Evolutionary conservation across 768 basidiomycete genomes (phyloP).

Genomic region (Auricularia sp.): DNA sequence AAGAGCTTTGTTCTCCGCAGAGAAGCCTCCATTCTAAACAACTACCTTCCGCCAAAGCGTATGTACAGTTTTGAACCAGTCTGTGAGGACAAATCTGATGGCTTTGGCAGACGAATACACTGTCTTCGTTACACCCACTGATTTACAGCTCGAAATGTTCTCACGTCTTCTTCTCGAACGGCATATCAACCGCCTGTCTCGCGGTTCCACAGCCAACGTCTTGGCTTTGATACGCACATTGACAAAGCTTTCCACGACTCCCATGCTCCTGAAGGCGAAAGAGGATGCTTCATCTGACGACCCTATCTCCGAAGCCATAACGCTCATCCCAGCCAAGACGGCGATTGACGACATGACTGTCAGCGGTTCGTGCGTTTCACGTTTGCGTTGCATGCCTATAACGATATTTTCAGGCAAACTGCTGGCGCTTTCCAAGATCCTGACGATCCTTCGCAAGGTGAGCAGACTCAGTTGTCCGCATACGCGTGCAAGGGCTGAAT

Average conservation of each 20-base stretch:
- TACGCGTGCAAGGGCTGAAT: conserved; percentile 4
- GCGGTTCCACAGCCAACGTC: conserved; percentile 65
- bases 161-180: conserved; percentile 62
- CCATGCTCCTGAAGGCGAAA: conserved; percentile 57
- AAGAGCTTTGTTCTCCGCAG: conserved; percentile 86
- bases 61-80: conserved; percentile 18
- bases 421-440: conserved; percentile 51
- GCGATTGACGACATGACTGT: conserved; percentile 62
- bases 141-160: conserved; percentile 75
- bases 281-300: conserved; percentile 15
- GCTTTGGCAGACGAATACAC: conserved; percentile 80
- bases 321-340: conserved; percentile 48
- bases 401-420: conserved; percentile 55
- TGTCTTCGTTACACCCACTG: conserved; percentile 87
- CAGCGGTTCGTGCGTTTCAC: conserved; percentile 50
- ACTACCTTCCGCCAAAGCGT: conserved; percentile 90
- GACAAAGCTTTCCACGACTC: conserved; percentile 89
- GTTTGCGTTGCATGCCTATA: neutral
- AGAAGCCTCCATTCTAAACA: conserved; percentile 70
- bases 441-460: conserved; percentile 53
- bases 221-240: conserved; percentile 71
- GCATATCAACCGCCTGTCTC: conserved; percentile 56
- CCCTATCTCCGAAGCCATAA: conserved; percentile 49
- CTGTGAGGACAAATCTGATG: neutral
- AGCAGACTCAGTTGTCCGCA: neutral